Conservation (phyloP, 306 rosid species). For the Dryas drummondii region DNA sequence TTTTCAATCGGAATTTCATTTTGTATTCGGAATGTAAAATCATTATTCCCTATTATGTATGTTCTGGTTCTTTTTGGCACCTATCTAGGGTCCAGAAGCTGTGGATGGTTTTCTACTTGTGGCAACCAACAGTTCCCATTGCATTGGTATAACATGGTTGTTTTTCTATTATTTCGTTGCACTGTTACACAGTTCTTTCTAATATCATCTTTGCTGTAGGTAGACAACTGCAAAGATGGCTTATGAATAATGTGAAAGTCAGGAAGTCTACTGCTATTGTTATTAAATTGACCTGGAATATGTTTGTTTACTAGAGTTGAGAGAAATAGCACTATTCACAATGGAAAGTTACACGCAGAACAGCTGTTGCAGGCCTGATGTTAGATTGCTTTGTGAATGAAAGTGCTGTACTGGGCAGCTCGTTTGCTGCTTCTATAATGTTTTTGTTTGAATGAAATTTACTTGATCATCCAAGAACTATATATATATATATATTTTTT, state of each 20-base stretch:
- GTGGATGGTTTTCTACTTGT: neutral
- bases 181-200: neutral
- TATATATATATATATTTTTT: too few relatives aligned
- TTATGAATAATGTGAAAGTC: neutral
- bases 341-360: neutral
- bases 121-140: neutral
- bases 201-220: neutral
- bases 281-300: neutral
- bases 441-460: neutral
- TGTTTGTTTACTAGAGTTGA: neutral
- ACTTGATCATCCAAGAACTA: too few relatives aligned
- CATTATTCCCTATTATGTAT: neutral
- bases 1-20: neutral
- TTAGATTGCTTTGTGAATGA: neutral
- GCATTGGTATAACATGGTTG: neutral
- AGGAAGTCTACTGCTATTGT: neutral
- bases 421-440: neutral
- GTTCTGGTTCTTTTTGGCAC: neutral
- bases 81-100: neutral
- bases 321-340: neutral
- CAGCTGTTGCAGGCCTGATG: neutral
- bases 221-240: neutral
- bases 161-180: neutral
- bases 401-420: neutral
- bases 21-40: neutral